A percentile compares a stretch with the other conserved stretches of the same genome.
These are phyloP conservation scores for Phytophthora pinifolia DNA, from an alignment of 352 stramenopile genomes.

Conservation along the genomic window DNA sequence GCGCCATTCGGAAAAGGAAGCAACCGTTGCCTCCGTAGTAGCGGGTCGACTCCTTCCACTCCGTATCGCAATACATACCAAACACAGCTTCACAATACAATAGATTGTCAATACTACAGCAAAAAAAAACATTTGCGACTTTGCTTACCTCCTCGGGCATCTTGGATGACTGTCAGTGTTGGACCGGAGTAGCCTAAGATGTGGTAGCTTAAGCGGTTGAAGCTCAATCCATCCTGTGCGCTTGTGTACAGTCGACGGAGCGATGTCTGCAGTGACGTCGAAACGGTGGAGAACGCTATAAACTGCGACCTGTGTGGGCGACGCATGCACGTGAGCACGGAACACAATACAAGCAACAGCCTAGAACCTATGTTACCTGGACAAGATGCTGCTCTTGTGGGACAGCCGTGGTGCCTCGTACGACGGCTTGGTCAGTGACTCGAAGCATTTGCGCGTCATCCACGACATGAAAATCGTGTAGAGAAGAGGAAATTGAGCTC, in stretches of 20 bases:
- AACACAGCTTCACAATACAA: slow-evolving; percentile 72
- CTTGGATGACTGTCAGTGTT: slow-evolving; percentile 70
- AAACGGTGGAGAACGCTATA: slow-evolving; percentile 55
- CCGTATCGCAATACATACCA: slow-evolving; percentile 84
- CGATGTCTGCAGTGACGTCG: slow-evolving; percentile 54
- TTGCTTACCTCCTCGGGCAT: slow-evolving; percentile 62
- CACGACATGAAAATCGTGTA: slow-evolving; percentile 80
- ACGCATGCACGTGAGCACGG: background rate
- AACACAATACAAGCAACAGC: background rate
- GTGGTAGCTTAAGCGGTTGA: slow-evolving; percentile 83
- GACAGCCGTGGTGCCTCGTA: too few species aligned
- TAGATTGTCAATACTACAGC: background rate
- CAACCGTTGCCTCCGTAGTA: slow-evolving; percentile 82
- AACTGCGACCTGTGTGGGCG: slow-evolving; percentile 55
- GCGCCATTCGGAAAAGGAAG: slow-evolving; percentile 75
- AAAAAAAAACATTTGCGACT: too few species aligned
- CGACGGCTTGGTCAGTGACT: slow-evolving; percentile 34
- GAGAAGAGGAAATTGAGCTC: slow-evolving; percentile 63
- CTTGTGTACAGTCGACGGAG: slow-evolving; percentile 81
- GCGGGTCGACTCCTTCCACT: slow-evolving; percentile 82
- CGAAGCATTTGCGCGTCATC: slow-evolving; percentile 61
- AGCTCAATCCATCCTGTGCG: slow-evolving; percentile 76
- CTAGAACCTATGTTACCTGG: slow-evolving; percentile 33
- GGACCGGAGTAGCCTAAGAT: slow-evolving; percentile 76
- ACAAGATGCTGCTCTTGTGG: slow-evolving; percentile 47